Percentiles rank a stretch among this genome's conserved stretches.
Conservation (phyloP, 1,139 yeast genomes). For the Yamadazyma jaroonii region DNA sequence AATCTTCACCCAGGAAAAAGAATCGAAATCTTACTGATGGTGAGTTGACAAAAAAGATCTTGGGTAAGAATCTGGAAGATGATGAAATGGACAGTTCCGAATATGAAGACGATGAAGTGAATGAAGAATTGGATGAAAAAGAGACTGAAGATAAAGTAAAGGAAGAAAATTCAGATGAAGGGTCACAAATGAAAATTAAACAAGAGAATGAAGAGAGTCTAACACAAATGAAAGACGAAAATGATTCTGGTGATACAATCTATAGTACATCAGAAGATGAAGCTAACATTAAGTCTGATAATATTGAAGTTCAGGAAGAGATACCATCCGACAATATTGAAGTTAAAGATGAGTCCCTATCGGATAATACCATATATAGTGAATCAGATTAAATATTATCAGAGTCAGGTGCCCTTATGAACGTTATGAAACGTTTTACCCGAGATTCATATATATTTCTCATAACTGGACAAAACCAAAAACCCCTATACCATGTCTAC, state of each 20-base stretch:
- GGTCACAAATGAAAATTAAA: too few relatives aligned
- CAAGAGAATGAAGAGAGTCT: not conserved
- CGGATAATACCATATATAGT: constrained; percentile 2
- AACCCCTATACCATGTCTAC: too few relatives aligned
- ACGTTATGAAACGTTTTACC: too few relatives aligned
- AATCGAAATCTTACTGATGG: constrained; percentile 2
- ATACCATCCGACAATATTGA: constrained; percentile 1
- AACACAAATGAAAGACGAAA: not conserved
- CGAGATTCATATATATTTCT: too few relatives aligned
- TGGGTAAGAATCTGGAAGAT: constrained; percentile 6
- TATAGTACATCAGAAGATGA: constrained; percentile 1
- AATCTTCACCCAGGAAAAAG: not conserved
- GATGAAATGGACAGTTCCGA: constrained; percentile 5
- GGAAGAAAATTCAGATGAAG: not conserved
- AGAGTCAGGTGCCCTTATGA: too few relatives aligned
- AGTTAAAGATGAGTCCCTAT: not conserved
- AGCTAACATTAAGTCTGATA: too few relatives aligned
- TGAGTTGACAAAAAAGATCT: constrained; percentile 4
- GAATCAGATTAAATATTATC: constrained; percentile 3
- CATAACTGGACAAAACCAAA: too few relatives aligned
- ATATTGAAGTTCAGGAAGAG: not conserved
- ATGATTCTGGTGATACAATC: constrained; percentile 1
- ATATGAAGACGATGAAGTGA: constrained; percentile 3
- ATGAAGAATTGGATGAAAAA: constrained; percentile 1
- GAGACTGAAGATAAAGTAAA: constrained; percentile 5